Percentiles rank a stretch among this genome's conserved stretches.
These are phyloP conservation scores for Hypoxylon subgilvum DNA, from an alignment of 495 filamentous ascomycete species.

Conservation along the genomic window DNA sequence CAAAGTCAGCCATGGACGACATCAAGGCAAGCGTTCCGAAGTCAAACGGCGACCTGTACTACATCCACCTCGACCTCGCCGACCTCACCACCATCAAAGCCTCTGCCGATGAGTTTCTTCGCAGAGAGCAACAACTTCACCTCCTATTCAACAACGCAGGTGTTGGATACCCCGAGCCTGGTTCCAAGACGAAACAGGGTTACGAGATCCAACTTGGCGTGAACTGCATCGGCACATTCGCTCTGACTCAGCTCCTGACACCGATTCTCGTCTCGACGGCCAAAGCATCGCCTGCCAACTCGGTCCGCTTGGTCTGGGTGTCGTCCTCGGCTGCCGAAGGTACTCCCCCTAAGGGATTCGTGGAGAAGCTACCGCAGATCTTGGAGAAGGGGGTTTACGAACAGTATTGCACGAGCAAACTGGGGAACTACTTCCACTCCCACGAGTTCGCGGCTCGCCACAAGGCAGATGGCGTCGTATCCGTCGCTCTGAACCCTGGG, in stretches of 20 bases:
- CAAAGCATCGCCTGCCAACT: conserved; percentile 31
- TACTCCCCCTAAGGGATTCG: conserved; percentile 5
- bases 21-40: conserved; percentile 34
- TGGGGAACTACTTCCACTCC: conserved; percentile 45
- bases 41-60: conserved; percentile 33
- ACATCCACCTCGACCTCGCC: conserved; percentile 40
- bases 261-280: conserved; percentile 43
- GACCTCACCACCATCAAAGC: conserved; percentile 39
- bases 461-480: conserved; percentile 40
- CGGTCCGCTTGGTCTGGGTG: conserved; percentile 55
- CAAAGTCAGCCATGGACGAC: conserved; percentile 36
- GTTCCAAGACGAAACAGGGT: conserved; percentile 41
- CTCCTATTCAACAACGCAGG: conserved; percentile 48
- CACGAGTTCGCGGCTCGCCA: conserved; percentile 45
- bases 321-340: conserved; percentile 42
- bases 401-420: conserved; percentile 50
- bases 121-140: conserved; percentile 34
- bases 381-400: conserved; percentile 1
- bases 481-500: conserved; percentile 42
- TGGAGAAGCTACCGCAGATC: conserved; percentile 20
- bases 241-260: conserved; percentile 50
- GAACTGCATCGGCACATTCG: conserved; percentile 47
- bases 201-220: conserved; percentile 49
- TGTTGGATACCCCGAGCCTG: conserved; percentile 34
- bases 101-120: conserved; percentile 30